These are phyloP conservation scores for Thalassiosira ordinaria DNA, from an alignment of 352 stramenopile genomes.

Conservation along the genomic window DNA sequence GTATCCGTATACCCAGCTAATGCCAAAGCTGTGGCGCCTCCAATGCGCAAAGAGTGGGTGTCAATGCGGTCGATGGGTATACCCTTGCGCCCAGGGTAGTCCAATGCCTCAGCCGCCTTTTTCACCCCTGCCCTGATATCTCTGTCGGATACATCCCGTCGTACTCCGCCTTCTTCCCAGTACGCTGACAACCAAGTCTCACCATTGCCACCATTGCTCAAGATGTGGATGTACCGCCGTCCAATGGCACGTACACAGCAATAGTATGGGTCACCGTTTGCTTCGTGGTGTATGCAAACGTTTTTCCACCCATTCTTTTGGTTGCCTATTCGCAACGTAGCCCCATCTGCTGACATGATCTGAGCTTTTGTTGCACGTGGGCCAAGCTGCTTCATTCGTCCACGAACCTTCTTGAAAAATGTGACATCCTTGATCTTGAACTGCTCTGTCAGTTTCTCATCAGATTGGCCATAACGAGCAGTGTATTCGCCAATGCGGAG, in stretches of 20 bases:
- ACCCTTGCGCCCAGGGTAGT: background rate
- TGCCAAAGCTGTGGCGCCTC: background rate
- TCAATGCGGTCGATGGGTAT: slow-evolving; percentile 1
- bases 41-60: slow-evolving; percentile 2
- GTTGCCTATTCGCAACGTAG: background rate
- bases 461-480: too few species aligned
- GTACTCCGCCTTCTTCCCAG: background rate
- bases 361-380: background rate
- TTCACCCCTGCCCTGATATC: background rate
- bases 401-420: background rate
- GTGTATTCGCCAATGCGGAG: background rate
- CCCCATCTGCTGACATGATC: background rate
- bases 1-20: background rate
- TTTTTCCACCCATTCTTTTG: slow-evolving; percentile 14
- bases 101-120: background rate
- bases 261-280: background rate
- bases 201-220: background rate
- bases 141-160: background rate
- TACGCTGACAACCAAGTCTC: background rate
- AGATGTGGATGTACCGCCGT: background rate
- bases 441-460: background rate
- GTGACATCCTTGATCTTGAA: background rate
- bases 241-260: background rate
- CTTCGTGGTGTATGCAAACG: slow-evolving; percentile 3
- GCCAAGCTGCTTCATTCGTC: background rate